phyloP scores from a whole-genome alignment of 202 grass and related monocot genomes.

The Carex sylvatica region DNA sequence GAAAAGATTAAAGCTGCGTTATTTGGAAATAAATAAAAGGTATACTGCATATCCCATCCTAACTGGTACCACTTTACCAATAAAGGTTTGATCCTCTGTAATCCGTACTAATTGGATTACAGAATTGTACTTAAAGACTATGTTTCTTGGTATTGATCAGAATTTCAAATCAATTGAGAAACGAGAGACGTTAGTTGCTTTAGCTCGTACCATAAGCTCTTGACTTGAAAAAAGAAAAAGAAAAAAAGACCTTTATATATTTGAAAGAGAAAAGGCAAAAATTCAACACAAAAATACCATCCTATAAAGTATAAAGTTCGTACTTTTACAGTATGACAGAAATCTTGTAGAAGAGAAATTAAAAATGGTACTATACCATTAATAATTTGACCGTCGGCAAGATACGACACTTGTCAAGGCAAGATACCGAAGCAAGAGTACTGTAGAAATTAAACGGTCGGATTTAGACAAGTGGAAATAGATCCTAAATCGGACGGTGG shows the following conservation, averaged over 20 bases:
- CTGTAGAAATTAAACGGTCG: not conserved
- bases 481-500: not conserved
- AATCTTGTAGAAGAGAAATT: not conserved
- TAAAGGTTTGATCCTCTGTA: slow-evolving; percentile 1
- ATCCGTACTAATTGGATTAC: slow-evolving; percentile 5
- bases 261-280: not conserved
- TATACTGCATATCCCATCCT: not conserved
- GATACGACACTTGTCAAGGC: too few relatives aligned
- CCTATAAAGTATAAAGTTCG: not conserved
- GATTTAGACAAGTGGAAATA: slow-evolving; percentile 3
- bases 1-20: slow-evolving; percentile 1
- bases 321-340: not conserved
- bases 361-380: not conserved
- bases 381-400: not conserved
- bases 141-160: not conserved
- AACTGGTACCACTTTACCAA: slow-evolving; percentile 10
- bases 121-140: not conserved
- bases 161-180: slow-evolving; percentile 6
- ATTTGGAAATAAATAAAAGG: not conserved
- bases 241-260: too few relatives aligned
- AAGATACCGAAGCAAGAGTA: not conserved
- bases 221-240: too few relatives aligned
- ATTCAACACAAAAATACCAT: not conserved
- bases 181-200: not conserved
- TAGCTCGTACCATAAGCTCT: too few relatives aligned